Percentiles rank a stretch among this genome's conserved stretches.
These are phyloP conservation scores for Avicennia marina DNA, from an alignment of 257 asterid genomes.

Conservation along the genomic window DNA sequence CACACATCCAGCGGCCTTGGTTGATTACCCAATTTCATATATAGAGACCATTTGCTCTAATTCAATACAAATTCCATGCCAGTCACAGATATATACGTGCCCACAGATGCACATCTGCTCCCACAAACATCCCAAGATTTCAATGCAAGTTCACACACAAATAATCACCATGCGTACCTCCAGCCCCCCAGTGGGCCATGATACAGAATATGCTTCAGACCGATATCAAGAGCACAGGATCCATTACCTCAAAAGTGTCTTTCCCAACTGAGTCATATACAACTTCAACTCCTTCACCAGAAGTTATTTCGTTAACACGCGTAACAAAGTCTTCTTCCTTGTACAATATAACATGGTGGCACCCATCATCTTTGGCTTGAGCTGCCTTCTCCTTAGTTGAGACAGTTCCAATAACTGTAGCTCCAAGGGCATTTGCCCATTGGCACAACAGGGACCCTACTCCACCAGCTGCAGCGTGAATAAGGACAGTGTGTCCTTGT, in stretches of 20 bases:
- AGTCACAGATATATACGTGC: no score
- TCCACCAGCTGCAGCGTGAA: slow-evolving; percentile 99
- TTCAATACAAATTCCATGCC: no score
- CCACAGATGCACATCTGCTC: no score
- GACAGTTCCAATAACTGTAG: slow-evolving; percentile 91
- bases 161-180: no score
- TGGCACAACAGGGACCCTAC: slow-evolving; percentile 93
- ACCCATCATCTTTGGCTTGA: slow-evolving; percentile 92
- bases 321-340: slow-evolving; percentile 78
- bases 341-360: slow-evolving; percentile 77
- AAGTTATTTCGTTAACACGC: slow-evolving; percentile 85
- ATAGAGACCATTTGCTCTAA: no score
- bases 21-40: no score
- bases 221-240: background rate
- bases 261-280: slow-evolving; percentile 99
- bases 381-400: slow-evolving; percentile 84
- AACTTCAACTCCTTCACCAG: slow-evolving; percentile 90
- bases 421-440: slow-evolving; percentile 94
- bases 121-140: no score
- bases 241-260: slow-evolving; percentile 86
- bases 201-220: no score
- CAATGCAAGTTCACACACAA: no score
- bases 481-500: slow-evolving; percentile 73
- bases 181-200: no score
- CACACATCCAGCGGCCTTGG: no score